Conservation (phyloP, 257 asterid genomes). For the Solanum ahanhuiri region DNA sequence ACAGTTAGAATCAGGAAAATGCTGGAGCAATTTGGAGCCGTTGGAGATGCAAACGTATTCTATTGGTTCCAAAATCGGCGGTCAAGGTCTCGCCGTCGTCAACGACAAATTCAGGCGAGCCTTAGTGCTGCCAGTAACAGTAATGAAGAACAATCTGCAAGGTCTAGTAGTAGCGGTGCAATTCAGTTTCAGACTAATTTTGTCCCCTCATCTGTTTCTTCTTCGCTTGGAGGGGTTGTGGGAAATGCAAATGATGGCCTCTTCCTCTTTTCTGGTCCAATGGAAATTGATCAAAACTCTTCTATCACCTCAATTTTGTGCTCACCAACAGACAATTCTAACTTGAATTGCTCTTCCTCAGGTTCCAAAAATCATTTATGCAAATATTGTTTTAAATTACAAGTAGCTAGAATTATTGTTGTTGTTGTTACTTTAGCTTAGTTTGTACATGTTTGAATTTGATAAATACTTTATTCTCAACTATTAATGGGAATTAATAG, state of each 20-base stretch:
- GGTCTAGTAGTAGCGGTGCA: background rate
- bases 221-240: background rate
- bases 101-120: background rate
- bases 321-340: background rate
- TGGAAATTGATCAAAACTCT: background rate
- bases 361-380: background rate
- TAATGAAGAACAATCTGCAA: background rate
- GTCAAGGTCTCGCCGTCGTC: background rate
- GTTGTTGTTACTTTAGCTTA: background rate
- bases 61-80: conserved; percentile 6
- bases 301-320: background rate
- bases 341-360: background rate
- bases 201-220: background rate
- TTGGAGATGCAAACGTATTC: conserved; percentile 1
- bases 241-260: background rate
- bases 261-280: background rate
- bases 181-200: background rate
- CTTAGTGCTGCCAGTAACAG: background rate
- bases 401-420: background rate
- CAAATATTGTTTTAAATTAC: no score
- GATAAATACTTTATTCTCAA: background rate
- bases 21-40: background rate
- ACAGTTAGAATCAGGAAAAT: background rate
- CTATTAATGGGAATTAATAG: background rate
- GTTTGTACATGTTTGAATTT: background rate